Evolutionary conservation across 371 early-diverging fungal genomes (phyloP), one percentile per base, ranked within the genome.

Genomic region (Mortierella sp.): DNA sequence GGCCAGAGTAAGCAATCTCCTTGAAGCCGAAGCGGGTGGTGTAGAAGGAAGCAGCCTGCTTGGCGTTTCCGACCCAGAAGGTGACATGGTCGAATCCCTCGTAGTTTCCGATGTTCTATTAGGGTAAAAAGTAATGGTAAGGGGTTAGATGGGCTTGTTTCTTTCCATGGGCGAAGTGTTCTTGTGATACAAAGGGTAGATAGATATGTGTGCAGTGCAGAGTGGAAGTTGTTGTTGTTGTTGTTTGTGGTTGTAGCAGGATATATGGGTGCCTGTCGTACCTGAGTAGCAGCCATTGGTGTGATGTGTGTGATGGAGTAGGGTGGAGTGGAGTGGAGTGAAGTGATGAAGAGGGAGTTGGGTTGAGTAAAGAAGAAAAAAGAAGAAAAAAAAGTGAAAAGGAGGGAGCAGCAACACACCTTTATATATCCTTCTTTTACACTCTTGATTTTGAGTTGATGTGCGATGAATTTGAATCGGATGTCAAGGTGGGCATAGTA

Each of bases 21-120:
- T 93, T 90, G 89, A 98, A 99, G 31, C 99, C 99, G 79, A 97
- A 92, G 67, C 93, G 91, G 63, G 94, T 94, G 84, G 89, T 89
- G 84, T 96, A 96, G 90, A 90, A 98, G 71, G 95, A 92, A 63
- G 98, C 98, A 50, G 98, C 99, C 86, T 96, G 96, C 89, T 95
- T 96, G 71, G 96, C 96, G 83, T 96, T 96, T 52, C 96, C 96
- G 69, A 96, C 96, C 95, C 95, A 95, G 87, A 94, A 95, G 67
- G 88, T 89, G 66, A 96, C 80, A 87, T 96, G 95, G 89, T 96
- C 94, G 76, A 90, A 92, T 53, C 86, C 85, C 71, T 74, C 73
- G 79, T 85, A 79, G 72, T 77, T 86, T 34, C 79, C 79, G 50
- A 79, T 48, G 71, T 73, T 65, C 71, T 78, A 76, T 31, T 40